Conservation (phyloP, 2,329 filamentous ascomycete species). For the Ceratocystis ficicola region DNA sequence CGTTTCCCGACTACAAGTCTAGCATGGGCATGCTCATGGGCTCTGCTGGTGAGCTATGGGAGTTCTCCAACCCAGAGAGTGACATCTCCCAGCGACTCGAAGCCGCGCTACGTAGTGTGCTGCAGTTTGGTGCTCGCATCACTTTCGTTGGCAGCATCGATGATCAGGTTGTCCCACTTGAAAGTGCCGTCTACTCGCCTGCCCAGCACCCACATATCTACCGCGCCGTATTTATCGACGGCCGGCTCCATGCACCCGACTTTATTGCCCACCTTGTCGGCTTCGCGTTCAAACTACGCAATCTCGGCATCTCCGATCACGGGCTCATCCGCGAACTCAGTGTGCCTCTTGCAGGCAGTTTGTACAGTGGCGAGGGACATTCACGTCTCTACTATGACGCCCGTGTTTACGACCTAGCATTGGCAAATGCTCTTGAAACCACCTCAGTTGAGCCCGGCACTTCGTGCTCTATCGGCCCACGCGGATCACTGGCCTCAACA, state of each 20-base stretch:
- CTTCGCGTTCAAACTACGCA: conserved; percentile 85
- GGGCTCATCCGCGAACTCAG: conserved; percentile 85
- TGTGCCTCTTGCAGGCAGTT: conserved; percentile 72
- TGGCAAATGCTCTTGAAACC: conserved; percentile 63
- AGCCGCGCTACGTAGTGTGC: conserved; percentile 56
- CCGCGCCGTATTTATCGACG: conserved; percentile 90
- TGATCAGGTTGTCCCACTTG: conserved; percentile 75
- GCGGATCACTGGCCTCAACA: conserved; percentile 35
- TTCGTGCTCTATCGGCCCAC: conserved; percentile 28
- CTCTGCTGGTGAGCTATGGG: conserved; percentile 86
- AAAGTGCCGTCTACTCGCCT: conserved; percentile 76
- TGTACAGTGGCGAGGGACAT: conserved; percentile 88
- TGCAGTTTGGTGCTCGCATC: conserved; percentile 69
- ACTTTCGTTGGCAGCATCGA: conserved; percentile 91
- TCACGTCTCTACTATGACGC: conserved; percentile 85
- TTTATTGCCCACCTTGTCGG: conserved; percentile 89
- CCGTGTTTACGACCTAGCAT: conserved; percentile 67
- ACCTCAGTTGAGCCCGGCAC: conserved; percentile 39
- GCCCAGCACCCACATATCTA: conserved; percentile 87
- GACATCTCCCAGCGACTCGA: conserved; percentile 73
- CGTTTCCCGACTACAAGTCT: conserved; percentile 84
- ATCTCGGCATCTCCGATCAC: conserved; percentile 85
- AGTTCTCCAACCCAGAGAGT: conserved; percentile 75
- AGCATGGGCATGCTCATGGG: conserved; percentile 76
- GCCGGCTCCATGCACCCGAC: conserved; percentile 79